A percentile compares a stretch with the other conserved stretches of the same genome.
These are phyloP conservation scores for Aureobasidium namibiae DNA, from an alignment of 2,329 filamentous ascomycete species.

Conservation along the genomic window DNA sequence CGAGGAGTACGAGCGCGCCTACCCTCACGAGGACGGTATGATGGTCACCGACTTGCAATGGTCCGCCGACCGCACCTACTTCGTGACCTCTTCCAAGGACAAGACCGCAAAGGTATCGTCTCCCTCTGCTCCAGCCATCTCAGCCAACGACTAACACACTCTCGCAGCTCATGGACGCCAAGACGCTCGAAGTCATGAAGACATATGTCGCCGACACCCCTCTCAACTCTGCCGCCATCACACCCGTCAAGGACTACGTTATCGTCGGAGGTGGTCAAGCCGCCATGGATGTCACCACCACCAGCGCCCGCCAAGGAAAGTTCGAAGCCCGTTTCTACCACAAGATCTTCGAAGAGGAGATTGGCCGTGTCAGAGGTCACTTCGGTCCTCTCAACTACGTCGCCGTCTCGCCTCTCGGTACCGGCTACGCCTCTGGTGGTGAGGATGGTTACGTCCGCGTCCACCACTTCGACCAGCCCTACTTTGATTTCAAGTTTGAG, in stretches of 20 bases:
- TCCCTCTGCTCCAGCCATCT: too few relatives aligned
- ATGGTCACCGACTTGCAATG: conserved; percentile 92
- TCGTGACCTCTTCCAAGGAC: conserved; percentile 97
- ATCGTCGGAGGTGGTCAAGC: conserved; percentile 97
- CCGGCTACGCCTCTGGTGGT: conserved; percentile 87
- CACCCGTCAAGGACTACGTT: conserved; percentile 93
- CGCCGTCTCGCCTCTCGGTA: conserved; percentile 83
- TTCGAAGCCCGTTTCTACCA: conserved; percentile 99
- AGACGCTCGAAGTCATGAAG: conserved; percentile 86
- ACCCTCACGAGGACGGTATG: conserved; percentile 75
- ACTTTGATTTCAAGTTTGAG: conserved; percentile 98
- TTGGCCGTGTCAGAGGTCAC: conserved; percentile 91
- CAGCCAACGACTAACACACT: background rate
- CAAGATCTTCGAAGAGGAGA: conserved; percentile 99
- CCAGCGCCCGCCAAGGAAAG: conserved; percentile 88
- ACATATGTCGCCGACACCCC: conserved; percentile 88
- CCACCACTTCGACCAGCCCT: conserved; percentile 96
- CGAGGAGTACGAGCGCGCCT: conserved; percentile 70
- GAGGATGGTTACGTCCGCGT: conserved; percentile 98
- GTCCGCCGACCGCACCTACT: conserved; percentile 88
- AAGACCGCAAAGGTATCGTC: conserved; percentile 75
- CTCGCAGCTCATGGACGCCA: conserved; percentile 65
- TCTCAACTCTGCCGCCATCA: conserved; percentile 91
- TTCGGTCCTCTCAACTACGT: conserved; percentile 97
- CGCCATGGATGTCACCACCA: conserved; percentile 97